phyloP scores from a whole-genome alignment of 306 rosid genomes.

The Rubus parviflorus region DNA sequence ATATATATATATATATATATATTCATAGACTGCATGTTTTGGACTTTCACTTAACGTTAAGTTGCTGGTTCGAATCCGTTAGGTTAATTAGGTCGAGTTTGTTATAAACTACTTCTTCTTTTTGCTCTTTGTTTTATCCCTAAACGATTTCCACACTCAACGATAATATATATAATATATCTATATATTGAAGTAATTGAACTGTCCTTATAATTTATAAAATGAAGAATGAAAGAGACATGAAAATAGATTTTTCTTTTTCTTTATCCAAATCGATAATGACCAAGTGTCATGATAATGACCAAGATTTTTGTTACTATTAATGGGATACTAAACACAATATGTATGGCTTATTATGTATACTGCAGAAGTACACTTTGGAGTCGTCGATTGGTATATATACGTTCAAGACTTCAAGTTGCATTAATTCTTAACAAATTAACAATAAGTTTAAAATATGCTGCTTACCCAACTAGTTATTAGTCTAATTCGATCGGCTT shows the following conservation, averaged over 20 bases:
- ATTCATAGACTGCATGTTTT: neutral
- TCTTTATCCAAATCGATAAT: neutral
- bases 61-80: slow-evolving; percentile 11
- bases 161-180: neutral
- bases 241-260: neutral
- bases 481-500: too few species aligned
- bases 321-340: neutral
- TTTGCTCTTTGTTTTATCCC: neutral
- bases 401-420: too few species aligned
- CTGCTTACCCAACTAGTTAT: too few species aligned
- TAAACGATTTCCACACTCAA: neutral
- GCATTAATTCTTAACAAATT: too few species aligned
- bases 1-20: too few species aligned
- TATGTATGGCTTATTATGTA: too few species aligned
- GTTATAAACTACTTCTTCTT: neutral
- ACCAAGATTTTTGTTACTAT: neutral
- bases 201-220: neutral
- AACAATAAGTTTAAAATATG: too few species aligned
- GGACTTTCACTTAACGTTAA: slow-evolving; percentile 11
- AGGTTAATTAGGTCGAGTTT: slow-evolving; percentile 10
- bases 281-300: neutral
- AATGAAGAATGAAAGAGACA: neutral
- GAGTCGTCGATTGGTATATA: too few species aligned
- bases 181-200: too few species aligned
- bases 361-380: too few species aligned